Base-by-base conservation (phyloP, 148 eudicot genomes). In the Cornus florida region DNA sequence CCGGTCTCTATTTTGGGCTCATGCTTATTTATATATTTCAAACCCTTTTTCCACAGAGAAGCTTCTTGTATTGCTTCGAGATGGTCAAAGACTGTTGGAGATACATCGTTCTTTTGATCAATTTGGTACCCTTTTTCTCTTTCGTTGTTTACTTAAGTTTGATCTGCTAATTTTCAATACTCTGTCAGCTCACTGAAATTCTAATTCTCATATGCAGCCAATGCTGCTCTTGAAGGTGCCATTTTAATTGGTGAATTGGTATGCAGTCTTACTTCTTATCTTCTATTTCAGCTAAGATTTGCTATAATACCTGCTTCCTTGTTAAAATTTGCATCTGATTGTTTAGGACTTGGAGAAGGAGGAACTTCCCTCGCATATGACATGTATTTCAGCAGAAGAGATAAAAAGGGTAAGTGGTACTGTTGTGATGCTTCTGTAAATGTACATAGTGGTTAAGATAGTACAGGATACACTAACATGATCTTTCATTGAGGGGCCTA, bases 161-260 rank as follows among this genome's bases (percentile, higher is more conserved):
- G 73, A 57, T 60, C 1, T 31, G 16, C 38, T 56, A 50, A 2
- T 64, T 7, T 33, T 35, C 71, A 24, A 20, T 70, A 22, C 0
- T 35, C 53, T 32, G 43, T 59, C 57, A 59, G 82, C 67, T 88
- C 68, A 80, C 62, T 24, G 60, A 74, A 41, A 22, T 4, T 72
- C 46, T 59, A 17, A 31, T 12, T 57, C 6, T 76, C 64, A 16
- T 64, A 83, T 88, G 82, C 90, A 95, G 98, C 97, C 12, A 95
- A 95, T 80, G 93, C 90, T 67, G 98, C 93, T 82, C 93, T 95
- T 65, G 94, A 93, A 93, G 90, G 98, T 78, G 94, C 98, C 16
- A 97, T 93, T 43, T 85, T 95, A 78, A 92, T 97, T 72, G 99
- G 99, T 73, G 97, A 95, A 80, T 81, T 95, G 94, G 98, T 95